Evolutionary conservation across 345 rosid species (phyloP).

Genomic region (Populus tremula): DNA sequence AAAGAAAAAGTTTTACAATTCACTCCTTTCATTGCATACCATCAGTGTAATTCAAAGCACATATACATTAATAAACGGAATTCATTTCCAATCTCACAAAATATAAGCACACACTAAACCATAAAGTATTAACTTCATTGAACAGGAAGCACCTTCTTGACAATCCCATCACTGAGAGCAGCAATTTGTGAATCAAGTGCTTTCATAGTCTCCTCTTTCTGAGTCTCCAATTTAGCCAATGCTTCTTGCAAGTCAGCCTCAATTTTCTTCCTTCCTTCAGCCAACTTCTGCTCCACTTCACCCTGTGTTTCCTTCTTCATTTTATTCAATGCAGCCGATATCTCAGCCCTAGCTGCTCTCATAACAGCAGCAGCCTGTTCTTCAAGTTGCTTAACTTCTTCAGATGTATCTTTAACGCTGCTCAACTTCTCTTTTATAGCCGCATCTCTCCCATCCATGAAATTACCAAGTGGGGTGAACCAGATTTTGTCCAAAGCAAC

Average conservation of each 20-base stretch:
- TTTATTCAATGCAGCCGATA: slow-evolving; percentile 76
- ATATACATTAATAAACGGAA: neutral
- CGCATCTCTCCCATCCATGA: slow-evolving; percentile 82
- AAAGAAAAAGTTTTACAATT: too few relatives aligned
- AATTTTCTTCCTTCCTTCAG: slow-evolving; percentile 68
- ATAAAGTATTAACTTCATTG: slow-evolving; percentile 8
- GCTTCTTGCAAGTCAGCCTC: slow-evolving; percentile 86
- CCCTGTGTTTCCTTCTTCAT: slow-evolving; percentile 89
- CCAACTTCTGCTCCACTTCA: slow-evolving; percentile 63
- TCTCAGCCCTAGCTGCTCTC: slow-evolving; percentile 90
- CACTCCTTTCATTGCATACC: neutral
- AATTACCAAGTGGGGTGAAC: slow-evolving; percentile 78
- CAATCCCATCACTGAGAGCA: slow-evolving; percentile 74
- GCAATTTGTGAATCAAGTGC: slow-evolving; percentile 83
- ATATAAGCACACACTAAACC: too few relatives aligned
- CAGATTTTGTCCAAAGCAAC: slow-evolving; percentile 77
- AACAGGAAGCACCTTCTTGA: slow-evolving; percentile 83
- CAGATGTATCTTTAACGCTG: slow-evolving; percentile 73
- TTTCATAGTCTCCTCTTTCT: slow-evolving; percentile 74
- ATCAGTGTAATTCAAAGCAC: neutral
- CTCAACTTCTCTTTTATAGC: slow-evolving; percentile 73
- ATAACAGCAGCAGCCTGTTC: slow-evolving; percentile 74
- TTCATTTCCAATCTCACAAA: neutral
- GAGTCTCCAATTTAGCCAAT: slow-evolving; percentile 63
- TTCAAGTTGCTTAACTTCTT: slow-evolving; percentile 81